Conservation (phyloP, 1,139 yeast genomes). For the Tardiomyces digboiensis region DNA sequence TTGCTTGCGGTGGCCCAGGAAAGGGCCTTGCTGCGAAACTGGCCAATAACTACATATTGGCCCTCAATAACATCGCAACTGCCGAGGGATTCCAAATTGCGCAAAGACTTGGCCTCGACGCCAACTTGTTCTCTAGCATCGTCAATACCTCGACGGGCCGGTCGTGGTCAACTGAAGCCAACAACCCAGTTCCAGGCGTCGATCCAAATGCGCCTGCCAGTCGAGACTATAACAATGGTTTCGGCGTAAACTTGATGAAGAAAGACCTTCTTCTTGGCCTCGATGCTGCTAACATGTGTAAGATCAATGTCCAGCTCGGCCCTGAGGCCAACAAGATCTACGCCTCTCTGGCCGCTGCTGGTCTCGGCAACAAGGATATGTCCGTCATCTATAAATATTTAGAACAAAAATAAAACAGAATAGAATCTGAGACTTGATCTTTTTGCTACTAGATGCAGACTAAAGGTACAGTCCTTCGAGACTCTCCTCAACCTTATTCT, state of each 20-base stretch:
- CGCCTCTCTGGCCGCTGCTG: constrained; percentile 16
- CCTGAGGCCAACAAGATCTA: constrained; percentile 22
- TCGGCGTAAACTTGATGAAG: constrained; percentile 44
- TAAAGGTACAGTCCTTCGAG: constrained; percentile 90
- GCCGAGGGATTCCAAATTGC: constrained; percentile 55
- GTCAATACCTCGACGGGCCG: constrained; percentile 52
- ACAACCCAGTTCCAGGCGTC: constrained; percentile 49
- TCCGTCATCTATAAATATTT: constrained; percentile 22
- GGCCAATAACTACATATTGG: constrained; percentile 49
- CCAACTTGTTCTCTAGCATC: constrained; percentile 40
- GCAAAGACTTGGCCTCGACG: constrained; percentile 42
- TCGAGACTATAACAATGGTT: constrained; percentile 42
- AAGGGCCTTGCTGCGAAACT: constrained; percentile 52
- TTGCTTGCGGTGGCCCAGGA: constrained; percentile 50
- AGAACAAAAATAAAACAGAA: background rate
- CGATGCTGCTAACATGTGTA: constrained; percentile 32
- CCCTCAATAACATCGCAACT: constrained; percentile 49
- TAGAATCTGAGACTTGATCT: background rate
- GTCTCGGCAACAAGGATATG: constrained; percentile 23
- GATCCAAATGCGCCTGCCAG: constrained; percentile 40
- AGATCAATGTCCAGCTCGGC: constrained; percentile 19
- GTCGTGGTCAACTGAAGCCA: constrained; percentile 52
- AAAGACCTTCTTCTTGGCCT: constrained; percentile 51
- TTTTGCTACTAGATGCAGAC: background rate
- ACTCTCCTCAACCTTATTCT: constrained; percentile 95